These are phyloP conservation scores for Cryptococcus deneoformans DNA, from an alignment of 1,284 basidiomycete genomes.

Conservation along the genomic window DNA sequence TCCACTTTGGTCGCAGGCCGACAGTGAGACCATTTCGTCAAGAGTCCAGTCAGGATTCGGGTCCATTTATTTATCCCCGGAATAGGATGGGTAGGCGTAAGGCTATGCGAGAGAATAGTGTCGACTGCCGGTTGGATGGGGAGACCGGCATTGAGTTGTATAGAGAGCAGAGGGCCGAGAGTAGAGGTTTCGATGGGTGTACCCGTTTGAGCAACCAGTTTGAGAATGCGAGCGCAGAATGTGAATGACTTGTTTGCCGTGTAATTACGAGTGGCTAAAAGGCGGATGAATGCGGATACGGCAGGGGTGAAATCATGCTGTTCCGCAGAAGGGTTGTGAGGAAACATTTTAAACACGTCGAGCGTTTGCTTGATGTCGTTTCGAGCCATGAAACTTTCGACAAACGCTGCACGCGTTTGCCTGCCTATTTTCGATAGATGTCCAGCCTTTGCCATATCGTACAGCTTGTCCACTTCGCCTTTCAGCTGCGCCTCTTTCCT, in stretches of 20 bases:
- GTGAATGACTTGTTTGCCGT: not conserved
- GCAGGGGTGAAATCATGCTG: constrained; percentile 1
- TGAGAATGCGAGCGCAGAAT: not conserved
- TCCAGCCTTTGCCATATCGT: constrained; percentile 8
- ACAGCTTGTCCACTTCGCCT: constrained; percentile 8
- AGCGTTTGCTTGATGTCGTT: constrained; percentile 5
- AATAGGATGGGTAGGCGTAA: not conserved
- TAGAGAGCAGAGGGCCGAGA: constrained; percentile 14
- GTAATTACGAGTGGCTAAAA: not conserved
- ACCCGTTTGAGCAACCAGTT: not conserved
- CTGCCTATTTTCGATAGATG: constrained; percentile 12
- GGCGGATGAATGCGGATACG: constrained; percentile 6
- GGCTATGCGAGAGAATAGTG: constrained; percentile 8
- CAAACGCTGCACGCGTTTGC: constrained; percentile 11
- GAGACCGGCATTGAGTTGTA: constrained; percentile 9
- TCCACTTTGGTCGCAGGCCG: not conserved
- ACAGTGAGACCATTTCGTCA: constrained; percentile 7
- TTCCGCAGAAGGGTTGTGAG: not conserved
- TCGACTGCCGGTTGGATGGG: constrained; percentile 9
- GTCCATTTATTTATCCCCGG: constrained; percentile 12
- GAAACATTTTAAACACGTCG: constrained; percentile 3
- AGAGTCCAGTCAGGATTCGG: constrained; percentile 8
- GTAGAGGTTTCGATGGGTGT: not conserved
- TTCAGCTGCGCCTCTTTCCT: constrained; percentile 1
- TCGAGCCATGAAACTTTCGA: constrained; percentile 11